phyloP scores from a whole-genome alignment of 2,329 filamentous ascomycete species.

The Hypoxylon sp. region DNA sequence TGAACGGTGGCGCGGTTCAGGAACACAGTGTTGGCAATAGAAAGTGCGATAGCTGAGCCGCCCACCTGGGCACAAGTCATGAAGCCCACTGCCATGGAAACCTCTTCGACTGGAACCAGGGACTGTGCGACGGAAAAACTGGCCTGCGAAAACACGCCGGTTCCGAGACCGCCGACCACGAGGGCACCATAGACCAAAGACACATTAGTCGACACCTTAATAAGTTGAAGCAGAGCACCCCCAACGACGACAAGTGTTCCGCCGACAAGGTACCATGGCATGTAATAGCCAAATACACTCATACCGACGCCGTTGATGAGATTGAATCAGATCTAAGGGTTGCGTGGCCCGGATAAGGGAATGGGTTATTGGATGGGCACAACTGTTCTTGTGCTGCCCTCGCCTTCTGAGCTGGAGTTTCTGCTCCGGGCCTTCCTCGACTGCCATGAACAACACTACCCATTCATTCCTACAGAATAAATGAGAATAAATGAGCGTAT shows the following conservation, averaged over 20 bases:
- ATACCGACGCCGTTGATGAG: too few relatives aligned
- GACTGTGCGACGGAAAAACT: conserved; percentile 8
- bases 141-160: conserved; percentile 5
- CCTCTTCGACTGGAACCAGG: background rate
- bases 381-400: too few relatives aligned
- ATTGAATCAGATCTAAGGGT: too few relatives aligned
- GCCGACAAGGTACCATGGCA: conserved; percentile 19
- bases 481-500: too few relatives aligned
- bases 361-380: too few relatives aligned
- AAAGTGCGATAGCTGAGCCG: background rate
- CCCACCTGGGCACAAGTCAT: background rate
- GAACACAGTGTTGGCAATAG: background rate
- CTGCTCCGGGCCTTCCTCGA: too few relatives aligned
- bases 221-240: background rate
- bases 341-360: too few relatives aligned
- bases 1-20: too few relatives aligned
- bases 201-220: background rate
- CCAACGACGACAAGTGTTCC: background rate
- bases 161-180: conserved; percentile 2
- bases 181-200: conserved; percentile 14
- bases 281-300: conserved; percentile 10
- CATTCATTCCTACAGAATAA: too few relatives aligned
- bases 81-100: background rate
- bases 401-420: too few relatives aligned
- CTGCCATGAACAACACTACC: too few relatives aligned